Evolutionary conservation across 805 yeast genomes (phyloP).

Genomic region (Zygosaccharomyces pseudorouxii): DNA sequence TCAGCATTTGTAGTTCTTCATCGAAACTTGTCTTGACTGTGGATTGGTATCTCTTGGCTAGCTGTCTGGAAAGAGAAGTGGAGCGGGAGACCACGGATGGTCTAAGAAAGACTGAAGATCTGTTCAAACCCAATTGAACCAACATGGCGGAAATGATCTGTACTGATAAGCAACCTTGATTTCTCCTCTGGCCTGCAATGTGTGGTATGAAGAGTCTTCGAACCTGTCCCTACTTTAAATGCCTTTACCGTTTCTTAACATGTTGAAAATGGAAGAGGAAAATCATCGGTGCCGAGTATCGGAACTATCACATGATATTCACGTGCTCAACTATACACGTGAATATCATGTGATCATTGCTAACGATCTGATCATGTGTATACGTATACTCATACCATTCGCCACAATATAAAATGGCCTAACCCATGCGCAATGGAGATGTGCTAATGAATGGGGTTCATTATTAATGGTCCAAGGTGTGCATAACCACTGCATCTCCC

Average conservation of each 20-base stretch:
- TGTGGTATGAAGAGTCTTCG: too few relatives aligned
- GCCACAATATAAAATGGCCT: too few relatives aligned
- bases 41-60: constrained; percentile 11
- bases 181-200: too few relatives aligned
- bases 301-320: not conserved
- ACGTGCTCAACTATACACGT: not conserved
- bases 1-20: constrained; percentile 64
- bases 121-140: constrained; percentile 17
- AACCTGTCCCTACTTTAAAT: not conserved
- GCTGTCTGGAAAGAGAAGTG: constrained; percentile 7
- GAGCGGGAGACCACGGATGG: constrained; percentile 14
- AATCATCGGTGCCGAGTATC: constrained; percentile 5
- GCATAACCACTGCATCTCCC: too few relatives aligned
- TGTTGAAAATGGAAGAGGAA: not conserved
- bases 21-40: constrained; percentile 26
- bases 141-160: constrained; percentile 9
- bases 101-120: constrained; percentile 8
- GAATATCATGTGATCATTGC: too few relatives aligned
- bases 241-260: not conserved
- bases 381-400: too few relatives aligned
- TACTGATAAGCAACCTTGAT: too few relatives aligned
- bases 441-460: too few relatives aligned
- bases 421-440: too few relatives aligned
- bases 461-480: too few relatives aligned
- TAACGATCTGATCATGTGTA: too few relatives aligned